Evolutionary conservation across 495 filamentous ascomycete genomes (phyloP).

Genomic region (Annulohypoxylon moriforme): DNA sequence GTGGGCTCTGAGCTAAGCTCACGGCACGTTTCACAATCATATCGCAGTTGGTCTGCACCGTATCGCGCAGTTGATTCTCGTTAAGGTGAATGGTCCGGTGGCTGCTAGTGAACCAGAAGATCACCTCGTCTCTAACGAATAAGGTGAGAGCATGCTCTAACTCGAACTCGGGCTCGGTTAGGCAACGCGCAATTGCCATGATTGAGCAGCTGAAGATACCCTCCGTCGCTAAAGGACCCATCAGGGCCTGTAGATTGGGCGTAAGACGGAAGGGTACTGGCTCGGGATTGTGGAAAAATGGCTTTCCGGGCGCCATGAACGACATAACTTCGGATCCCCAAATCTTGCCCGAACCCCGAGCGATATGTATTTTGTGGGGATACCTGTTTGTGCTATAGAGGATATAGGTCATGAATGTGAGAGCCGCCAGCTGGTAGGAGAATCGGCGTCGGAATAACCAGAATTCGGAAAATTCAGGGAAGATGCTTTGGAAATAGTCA

Average conservation of each 20-base stretch:
- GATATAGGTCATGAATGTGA: constrained; percentile 98
- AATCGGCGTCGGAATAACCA: constrained; percentile 98
- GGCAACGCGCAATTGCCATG: constrained; percentile 94
- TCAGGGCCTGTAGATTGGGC: constrained; percentile 92
- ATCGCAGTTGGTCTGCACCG: constrained; percentile 88
- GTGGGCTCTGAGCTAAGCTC: constrained; percentile 75
- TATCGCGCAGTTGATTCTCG: constrained; percentile 81
- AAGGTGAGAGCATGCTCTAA: constrained; percentile 91
- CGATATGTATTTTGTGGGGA: constrained; percentile 93
- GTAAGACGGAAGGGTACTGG: constrained; percentile 96
- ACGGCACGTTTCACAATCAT: constrained; percentile 89
- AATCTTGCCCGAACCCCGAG: constrained; percentile 88
- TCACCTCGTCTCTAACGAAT: constrained; percentile 97
- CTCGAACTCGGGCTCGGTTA: constrained; percentile 91
- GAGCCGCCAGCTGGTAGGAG: constrained; percentile 92
- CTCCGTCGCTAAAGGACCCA: constrained; percentile 95
- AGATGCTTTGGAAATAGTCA: constrained; percentile 89
- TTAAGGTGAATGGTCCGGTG: constrained; percentile 70
- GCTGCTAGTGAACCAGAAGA: constrained; percentile 91
- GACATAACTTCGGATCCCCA: constrained; percentile 96
- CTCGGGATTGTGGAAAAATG: constrained; percentile 93
- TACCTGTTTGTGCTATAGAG: constrained; percentile 95
- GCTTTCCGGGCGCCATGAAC: constrained; percentile 78
- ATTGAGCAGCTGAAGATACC: constrained; percentile 91
- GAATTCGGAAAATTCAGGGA: constrained; percentile 91